These are phyloP conservation scores for Pyricularia sp. DNA, from an alignment of 2,329 filamentous ascomycete genomes.

Conservation along the genomic window DNA sequence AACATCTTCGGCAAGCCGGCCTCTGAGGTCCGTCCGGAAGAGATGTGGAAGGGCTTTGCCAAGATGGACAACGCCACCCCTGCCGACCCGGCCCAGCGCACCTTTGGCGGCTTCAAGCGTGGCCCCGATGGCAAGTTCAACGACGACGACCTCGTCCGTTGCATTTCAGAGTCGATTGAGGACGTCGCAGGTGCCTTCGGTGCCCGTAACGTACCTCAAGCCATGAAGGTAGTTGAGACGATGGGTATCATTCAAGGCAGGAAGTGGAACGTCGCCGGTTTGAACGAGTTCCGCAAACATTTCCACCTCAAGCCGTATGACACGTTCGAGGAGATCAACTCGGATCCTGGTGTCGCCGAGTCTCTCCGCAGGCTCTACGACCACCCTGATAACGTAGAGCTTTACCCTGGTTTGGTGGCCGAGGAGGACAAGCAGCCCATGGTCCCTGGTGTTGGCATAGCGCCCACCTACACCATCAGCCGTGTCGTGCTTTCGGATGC, in stretches of 20 bases:
- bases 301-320: conserved; percentile 65
- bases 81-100: conserved; percentile 54
- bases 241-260: conserved; percentile 67
- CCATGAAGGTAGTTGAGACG: conserved; percentile 65
- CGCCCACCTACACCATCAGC: conserved; percentile 63
- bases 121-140: conserved; percentile 54
- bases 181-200: conserved; percentile 67
- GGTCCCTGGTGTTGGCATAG: conserved; percentile 61
- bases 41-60: conserved; percentile 49
- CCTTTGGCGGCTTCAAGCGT: conserved; percentile 54
- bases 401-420: conserved; percentile 66
- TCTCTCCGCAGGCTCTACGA: conserved; percentile 57
- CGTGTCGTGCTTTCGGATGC: conserved; percentile 67
- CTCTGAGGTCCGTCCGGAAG: conserved; percentile 39
- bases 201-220: conserved; percentile 58
- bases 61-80: conserved; percentile 49
- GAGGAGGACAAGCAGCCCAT: conserved; percentile 65
- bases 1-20: conserved; percentile 49
- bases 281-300: conserved; percentile 79
- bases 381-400: conserved; percentile 66
- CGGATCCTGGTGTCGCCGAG: conserved; percentile 56
- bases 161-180: conserved; percentile 56
- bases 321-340: conserved; percentile 74
- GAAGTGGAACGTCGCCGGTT: conserved; percentile 61
- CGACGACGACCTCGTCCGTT: conserved; percentile 64